Conservation (phyloP, 2,329 filamentous ascomycete species). For the Nemania abortiva region DNA sequence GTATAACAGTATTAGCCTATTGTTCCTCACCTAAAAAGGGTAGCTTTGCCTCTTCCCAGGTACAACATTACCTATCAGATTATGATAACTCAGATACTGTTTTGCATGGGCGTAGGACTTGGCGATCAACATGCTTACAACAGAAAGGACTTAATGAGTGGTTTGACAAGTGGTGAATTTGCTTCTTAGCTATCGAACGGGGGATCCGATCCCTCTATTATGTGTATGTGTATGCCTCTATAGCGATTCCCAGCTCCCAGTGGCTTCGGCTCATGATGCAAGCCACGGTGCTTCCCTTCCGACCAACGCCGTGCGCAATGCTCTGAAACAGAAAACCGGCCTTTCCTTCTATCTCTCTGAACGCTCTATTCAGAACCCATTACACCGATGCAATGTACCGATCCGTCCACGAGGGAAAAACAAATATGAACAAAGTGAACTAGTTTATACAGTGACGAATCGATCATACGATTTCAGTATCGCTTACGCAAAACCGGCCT, state of each 20-base stretch:
- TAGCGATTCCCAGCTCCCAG: neutral
- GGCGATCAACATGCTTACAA: too few relatives aligned
- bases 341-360: slow-evolving; percentile 14
- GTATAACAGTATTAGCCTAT: too few relatives aligned
- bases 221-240: slow-evolving; percentile 3
- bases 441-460: slow-evolving; percentile 24
- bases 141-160: too few relatives aligned
- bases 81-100: too few relatives aligned
- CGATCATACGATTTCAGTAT: neutral
- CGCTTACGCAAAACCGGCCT: slow-evolving; percentile 39
- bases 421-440: slow-evolving; percentile 9
- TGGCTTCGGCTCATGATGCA: neutral
- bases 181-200: slow-evolving; percentile 5
- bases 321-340: slow-evolving; percentile 29
- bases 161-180: slow-evolving; percentile 28
- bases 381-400: neutral
- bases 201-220: neutral
- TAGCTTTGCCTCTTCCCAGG: too few relatives aligned
- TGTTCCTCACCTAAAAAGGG: too few relatives aligned
- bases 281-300: neutral
- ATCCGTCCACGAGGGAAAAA: neutral
- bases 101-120: too few relatives aligned
- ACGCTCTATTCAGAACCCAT: slow-evolving; percentile 20
- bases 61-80: too few relatives aligned
- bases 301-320: slow-evolving; percentile 36